phyloP scores from a whole-genome alignment of 345 rosid species.

The Trapa incisa region DNA sequence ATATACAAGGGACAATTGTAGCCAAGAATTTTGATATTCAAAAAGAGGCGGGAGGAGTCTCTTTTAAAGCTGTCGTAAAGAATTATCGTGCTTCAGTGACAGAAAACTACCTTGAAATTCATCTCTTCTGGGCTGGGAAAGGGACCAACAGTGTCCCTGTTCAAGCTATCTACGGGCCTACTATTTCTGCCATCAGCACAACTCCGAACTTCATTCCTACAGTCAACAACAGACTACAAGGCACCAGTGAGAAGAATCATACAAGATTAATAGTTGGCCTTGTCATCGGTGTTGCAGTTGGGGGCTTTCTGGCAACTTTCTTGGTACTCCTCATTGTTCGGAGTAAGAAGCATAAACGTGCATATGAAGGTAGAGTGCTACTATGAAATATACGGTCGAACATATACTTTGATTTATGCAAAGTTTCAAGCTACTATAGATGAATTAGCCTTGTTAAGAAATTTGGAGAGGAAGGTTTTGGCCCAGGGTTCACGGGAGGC shows the following conservation, averaged over 20 bases:
- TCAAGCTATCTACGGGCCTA: slow-evolving; percentile 25
- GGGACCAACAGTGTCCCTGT: slow-evolving; percentile 21
- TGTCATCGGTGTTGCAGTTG: neutral
- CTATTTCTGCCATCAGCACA: slow-evolving; percentile 20
- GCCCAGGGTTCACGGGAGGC: slow-evolving; percentile 48
- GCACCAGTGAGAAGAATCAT: slow-evolving; percentile 7
- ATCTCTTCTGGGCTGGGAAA: slow-evolving; percentile 27
- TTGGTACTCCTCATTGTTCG: slow-evolving; percentile 13
- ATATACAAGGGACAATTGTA: slow-evolving; percentile 16
- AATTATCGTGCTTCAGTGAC: slow-evolving; percentile 7
- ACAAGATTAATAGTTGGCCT: neutral
- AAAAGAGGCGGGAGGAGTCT: slow-evolving; percentile 21
- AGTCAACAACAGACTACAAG: slow-evolving; percentile 37
- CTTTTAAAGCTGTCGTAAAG: slow-evolving; percentile 11
- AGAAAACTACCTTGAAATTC: slow-evolving; percentile 24
- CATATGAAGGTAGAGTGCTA: slow-evolving; percentile 24
- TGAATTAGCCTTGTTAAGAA: slow-evolving; percentile 45
- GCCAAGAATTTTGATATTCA: slow-evolving; percentile 21
- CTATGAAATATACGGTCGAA: slow-evolving; percentile 32
- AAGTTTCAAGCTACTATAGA: slow-evolving; percentile 52
- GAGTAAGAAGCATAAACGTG: neutral
- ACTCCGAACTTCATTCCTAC: slow-evolving; percentile 38
- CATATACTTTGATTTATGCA: slow-evolving; percentile 45
- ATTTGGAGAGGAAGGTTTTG: slow-evolving; percentile 85
- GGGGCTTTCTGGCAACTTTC: neutral